Conservation (phyloP, 2,329 filamentous ascomycete species). For the Chalaropsis thielavioides region DNA sequence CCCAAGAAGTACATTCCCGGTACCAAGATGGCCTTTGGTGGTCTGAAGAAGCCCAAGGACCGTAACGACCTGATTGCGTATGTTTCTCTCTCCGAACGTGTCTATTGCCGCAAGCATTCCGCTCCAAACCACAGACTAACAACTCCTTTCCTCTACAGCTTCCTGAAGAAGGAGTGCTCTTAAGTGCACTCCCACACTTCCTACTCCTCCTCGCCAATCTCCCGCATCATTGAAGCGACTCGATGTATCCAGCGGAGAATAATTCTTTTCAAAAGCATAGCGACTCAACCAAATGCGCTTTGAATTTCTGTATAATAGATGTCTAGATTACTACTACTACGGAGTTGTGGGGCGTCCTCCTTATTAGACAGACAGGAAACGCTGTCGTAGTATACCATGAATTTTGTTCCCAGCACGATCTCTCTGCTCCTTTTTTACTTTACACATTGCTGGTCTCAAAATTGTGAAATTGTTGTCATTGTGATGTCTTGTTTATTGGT, state of each 20-base stretch:
- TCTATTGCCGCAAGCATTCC: neutral
- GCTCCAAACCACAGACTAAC: neutral
- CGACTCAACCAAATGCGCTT: constrained; percentile 6
- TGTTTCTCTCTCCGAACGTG: constrained; percentile 27
- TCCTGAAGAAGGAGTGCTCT: constrained; percentile 18
- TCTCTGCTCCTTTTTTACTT: neutral
- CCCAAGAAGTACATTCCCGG: constrained; percentile 99
- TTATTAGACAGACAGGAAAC: neutral
- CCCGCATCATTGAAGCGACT: neutral
- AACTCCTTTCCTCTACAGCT: constrained; percentile 2
- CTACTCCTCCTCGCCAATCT: neutral
- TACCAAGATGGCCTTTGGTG: constrained; percentile 99
- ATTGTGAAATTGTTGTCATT: too few relatives aligned
- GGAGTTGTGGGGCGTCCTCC: neutral
- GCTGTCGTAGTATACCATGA: constrained; percentile 9
- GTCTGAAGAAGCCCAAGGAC: constrained; percentile 99
- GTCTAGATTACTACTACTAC: constrained; percentile 19
- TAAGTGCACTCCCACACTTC: neutral
- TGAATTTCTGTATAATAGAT: constrained; percentile 19
- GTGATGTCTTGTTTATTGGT: too few relatives aligned
- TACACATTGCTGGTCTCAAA: too few relatives aligned
- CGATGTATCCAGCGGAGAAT: constrained; percentile 4
- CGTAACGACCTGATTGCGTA: constrained; percentile 97
- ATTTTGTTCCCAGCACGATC: constrained; percentile 4
- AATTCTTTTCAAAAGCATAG: constrained; percentile 6